Percentiles rank a stretch among this genome's conserved stretches.
phyloP scores from a whole-genome alignment of 2,329 filamentous ascomycete species.

The Colletotrichum costaricense region DNA sequence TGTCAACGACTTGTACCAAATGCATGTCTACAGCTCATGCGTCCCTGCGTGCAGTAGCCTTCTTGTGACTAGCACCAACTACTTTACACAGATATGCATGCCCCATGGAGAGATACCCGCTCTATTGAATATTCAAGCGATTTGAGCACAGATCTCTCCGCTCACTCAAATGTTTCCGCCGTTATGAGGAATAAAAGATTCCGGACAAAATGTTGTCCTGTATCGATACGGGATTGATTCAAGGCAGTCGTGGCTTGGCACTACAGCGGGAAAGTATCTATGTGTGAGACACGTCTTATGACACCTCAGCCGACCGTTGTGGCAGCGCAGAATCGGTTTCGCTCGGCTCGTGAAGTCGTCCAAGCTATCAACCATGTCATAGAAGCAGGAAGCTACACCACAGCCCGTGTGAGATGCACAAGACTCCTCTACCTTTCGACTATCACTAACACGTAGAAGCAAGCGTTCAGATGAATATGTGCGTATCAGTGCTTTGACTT shows the following conservation, averaged over 20 bases:
- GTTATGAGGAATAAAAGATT: not conserved
- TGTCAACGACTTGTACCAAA: not conserved
- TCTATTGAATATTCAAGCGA: not conserved
- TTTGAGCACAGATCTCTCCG: not conserved
- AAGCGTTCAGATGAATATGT: not conserved
- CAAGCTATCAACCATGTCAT: not conserved
- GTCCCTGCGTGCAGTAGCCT: not conserved
- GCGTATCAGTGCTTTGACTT: constrained; percentile 15
- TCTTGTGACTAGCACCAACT: not conserved
- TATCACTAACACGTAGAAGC: not conserved
- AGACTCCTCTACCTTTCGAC: not conserved
- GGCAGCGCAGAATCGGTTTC: too few species aligned
- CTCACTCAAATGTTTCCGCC: not conserved
- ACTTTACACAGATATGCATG: not conserved
- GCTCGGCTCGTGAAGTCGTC: not conserved
- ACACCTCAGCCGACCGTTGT: not conserved
- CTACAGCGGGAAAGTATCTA: not conserved
- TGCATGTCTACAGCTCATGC: not conserved
- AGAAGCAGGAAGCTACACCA: not conserved
- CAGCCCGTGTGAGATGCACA: not conserved
- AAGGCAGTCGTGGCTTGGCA: not conserved
- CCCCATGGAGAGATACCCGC: too few species aligned
- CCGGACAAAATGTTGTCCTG: not conserved
- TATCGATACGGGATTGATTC: not conserved
- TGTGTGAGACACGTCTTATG: not conserved